Evolutionary conservation across 2,329 filamentous ascomycete genomes (phyloP).

Genomic region (Ophiostoma sp.): DNA sequence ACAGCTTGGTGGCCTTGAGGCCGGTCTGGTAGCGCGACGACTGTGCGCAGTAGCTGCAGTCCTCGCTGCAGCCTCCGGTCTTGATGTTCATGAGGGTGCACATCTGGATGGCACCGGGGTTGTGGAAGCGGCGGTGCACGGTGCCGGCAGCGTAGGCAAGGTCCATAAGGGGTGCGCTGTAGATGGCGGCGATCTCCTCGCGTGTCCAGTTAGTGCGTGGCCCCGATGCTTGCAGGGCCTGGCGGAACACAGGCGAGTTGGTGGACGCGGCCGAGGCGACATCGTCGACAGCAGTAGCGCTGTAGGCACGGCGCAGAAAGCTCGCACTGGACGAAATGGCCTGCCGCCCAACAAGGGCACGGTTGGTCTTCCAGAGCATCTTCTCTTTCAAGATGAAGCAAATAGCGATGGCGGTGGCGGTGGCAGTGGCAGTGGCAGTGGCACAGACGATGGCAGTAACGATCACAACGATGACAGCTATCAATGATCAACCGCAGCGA

Average conservation of each 20-base stretch:
- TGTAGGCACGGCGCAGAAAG: constrained; percentile 15
- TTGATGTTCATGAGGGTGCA: constrained; percentile 98
- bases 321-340: background rate
- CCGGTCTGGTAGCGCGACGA: constrained; percentile 75
- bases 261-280: constrained; percentile 7
- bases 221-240: constrained; percentile 16
- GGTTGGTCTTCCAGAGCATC: constrained; percentile 14
- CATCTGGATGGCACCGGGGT: constrained; percentile 77
- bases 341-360: constrained; percentile 3
- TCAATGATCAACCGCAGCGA: background rate
- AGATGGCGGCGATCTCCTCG: constrained; percentile 18
- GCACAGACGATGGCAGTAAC: background rate
- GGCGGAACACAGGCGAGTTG: constrained; percentile 13
- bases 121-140: constrained; percentile 78
- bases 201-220: constrained; percentile 22
- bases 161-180: constrained; percentile 19
- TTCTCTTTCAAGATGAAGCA: no score
- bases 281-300: constrained; percentile 7
- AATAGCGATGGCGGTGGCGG: no score
- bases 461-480: background rate
- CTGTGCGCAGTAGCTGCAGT: constrained; percentile 90
- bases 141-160: constrained; percentile 19
- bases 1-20: constrained; percentile 72
- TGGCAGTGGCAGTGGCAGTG: no score
- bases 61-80: constrained; percentile 84